Evolutionary conservation across 2,329 filamentous ascomycete species (phyloP).

Genomic region (Leptographium procerum): DNA sequence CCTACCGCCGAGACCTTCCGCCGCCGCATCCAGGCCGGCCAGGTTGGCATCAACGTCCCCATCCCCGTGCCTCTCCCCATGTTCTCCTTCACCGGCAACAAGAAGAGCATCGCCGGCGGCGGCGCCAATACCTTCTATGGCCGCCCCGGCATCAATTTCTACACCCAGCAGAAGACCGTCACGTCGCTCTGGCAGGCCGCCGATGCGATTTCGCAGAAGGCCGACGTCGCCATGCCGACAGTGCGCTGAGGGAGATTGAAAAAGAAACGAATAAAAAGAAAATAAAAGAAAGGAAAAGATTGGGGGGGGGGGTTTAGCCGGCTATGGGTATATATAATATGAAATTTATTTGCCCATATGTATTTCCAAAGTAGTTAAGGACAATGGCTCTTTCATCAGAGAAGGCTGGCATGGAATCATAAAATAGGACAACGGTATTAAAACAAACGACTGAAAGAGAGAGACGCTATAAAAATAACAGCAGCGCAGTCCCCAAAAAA

Average conservation of each 20-base stretch:
- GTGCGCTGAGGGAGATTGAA: conserved; percentile 5
- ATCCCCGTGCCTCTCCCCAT: conserved; percentile 62
- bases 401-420: background rate
- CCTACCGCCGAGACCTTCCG: conserved; percentile 69
- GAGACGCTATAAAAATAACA: too few relatives aligned
- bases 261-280: background rate
- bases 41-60: conserved; percentile 80
- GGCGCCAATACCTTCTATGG: conserved; percentile 94
- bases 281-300: too few relatives aligned
- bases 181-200: conserved; percentile 81
- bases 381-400: background rate
- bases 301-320: too few relatives aligned
- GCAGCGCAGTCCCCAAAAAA: too few relatives aligned
- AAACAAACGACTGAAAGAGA: too few relatives aligned
- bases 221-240: conserved; percentile 75
- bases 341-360: too few relatives aligned
- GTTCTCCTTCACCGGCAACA: conserved; percentile 65
- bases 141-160: conserved; percentile 83
- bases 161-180: conserved; percentile 96
- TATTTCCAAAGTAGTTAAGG: too few relatives aligned
- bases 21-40: conserved; percentile 70
- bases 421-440: background rate
- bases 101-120: conserved; percentile 85
- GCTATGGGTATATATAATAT: background rate
- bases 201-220: conserved; percentile 77